A percentile compares a stretch with the other conserved stretches of the same genome.
These are phyloP conservation scores for Thielaviopsis musarum DNA, from an alignment of 2,329 filamentous ascomycete species.

Conservation along the genomic window DNA sequence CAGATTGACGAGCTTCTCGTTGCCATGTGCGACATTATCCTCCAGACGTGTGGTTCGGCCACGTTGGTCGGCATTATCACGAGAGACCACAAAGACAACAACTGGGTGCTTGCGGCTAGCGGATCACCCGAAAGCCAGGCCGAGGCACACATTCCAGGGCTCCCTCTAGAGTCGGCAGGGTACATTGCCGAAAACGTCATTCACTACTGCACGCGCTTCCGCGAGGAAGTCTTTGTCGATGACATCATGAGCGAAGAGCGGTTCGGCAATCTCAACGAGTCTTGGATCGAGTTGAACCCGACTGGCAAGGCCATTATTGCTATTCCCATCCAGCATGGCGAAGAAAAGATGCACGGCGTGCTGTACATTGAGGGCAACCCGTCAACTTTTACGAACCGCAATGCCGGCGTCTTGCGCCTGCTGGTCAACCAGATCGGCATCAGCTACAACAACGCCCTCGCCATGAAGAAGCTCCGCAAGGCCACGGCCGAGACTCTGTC, in stretches of 20 bases:
- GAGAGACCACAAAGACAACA: constrained; percentile 43
- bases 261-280: constrained; percentile 56
- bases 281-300: constrained; percentile 52
- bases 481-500: constrained; percentile 62
- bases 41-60: constrained; percentile 58
- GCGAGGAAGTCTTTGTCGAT: constrained; percentile 56
- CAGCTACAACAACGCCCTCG: constrained; percentile 50
- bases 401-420: constrained; percentile 47
- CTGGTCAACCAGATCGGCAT: constrained; percentile 66
- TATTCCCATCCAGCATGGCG: constrained; percentile 61
- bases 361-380: constrained; percentile 61
- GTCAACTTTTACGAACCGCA: constrained; percentile 61
- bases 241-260: constrained; percentile 61
- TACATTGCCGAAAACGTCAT: constrained; percentile 62
- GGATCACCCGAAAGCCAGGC: constrained; percentile 55
- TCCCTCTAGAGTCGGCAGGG: constrained; percentile 47
- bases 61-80: constrained; percentile 59
- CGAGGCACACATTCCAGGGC: constrained; percentile 46
- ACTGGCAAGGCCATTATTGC: constrained; percentile 59
- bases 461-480: constrained; percentile 56
- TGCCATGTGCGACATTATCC: constrained; percentile 67
- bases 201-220: constrained; percentile 59
- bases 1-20: constrained; percentile 59
- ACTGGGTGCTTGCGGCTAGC: constrained; percentile 58
- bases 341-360: constrained; percentile 52